phyloP scores from a whole-genome alignment of 2,329 filamentous ascomycete genomes.

The Eurotiales sp. region DNA sequence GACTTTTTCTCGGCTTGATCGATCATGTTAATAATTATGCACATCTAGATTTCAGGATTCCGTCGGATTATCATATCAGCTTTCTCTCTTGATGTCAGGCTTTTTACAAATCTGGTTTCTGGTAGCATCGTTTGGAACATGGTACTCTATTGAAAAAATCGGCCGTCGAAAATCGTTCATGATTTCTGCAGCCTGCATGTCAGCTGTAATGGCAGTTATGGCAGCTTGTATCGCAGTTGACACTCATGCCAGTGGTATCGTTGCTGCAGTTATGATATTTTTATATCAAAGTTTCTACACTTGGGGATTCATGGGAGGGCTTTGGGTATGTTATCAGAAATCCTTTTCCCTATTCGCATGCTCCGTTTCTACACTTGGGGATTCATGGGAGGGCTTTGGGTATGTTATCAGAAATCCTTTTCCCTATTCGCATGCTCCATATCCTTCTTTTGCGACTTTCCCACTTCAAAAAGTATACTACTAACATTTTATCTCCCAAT shows the following conservation, averaged over 20 bases:
- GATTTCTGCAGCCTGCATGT: slow-evolving; percentile 12
- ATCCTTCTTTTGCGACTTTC: no score
- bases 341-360: no score
- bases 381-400: slow-evolving; percentile 19
- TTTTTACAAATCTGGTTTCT: slow-evolving; percentile 27
- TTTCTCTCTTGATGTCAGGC: slow-evolving; percentile 23
- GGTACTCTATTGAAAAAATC: slow-evolving; percentile 16
- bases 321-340: slow-evolving; percentile 20
- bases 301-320: slow-evolving; percentile 18
- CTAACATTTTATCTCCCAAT: no score
- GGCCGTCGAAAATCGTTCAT: slow-evolving; percentile 14
- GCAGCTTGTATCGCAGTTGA: slow-evolving; percentile 15
- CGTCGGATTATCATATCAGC: slow-evolving; percentile 21
- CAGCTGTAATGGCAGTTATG: slow-evolving; percentile 15
- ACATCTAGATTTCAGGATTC: slow-evolving; percentile 16
- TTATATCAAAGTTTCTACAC: slow-evolving; percentile 18
- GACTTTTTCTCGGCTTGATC: no score
- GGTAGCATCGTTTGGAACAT: slow-evolving; percentile 23
- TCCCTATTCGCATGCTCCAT: no score
- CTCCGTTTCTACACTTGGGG: slow-evolving; percentile 19
- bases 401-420: slow-evolving; percentile 10
- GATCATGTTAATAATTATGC: no score
- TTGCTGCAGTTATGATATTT: slow-evolving; percentile 17
- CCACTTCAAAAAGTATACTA: no score
- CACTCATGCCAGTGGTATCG: slow-evolving; percentile 14